Evolutionary conservation across 2,329 filamentous ascomycete species (phyloP).

Genomic region (Ceratocystiopsis brevicomis): DNA sequence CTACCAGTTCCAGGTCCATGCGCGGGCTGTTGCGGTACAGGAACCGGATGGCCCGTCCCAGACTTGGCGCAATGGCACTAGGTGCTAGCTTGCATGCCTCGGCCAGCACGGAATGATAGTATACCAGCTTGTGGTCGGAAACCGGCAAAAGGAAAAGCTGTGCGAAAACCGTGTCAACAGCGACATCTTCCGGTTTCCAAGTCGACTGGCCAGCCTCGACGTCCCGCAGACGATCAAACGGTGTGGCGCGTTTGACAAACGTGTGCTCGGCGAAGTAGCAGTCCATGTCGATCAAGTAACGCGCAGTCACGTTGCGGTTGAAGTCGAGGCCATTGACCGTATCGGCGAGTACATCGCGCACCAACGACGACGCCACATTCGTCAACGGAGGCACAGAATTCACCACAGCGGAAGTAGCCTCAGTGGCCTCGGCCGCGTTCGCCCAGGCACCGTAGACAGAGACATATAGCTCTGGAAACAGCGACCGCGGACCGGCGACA

Average conservation of each 20-base stretch:
- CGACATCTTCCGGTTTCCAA: conserved; percentile 96
- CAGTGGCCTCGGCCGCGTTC: conserved; percentile 1
- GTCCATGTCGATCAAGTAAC: conserved; percentile 82
- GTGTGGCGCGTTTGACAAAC: conserved; percentile 83
- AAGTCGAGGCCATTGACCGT: conserved; percentile 89
- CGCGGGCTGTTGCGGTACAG: conserved; percentile 66
- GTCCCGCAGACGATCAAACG: conserved; percentile 72
- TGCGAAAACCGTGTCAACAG: conserved; percentile 93
- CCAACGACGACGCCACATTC: conserved; percentile 60
- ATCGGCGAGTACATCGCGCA: conserved; percentile 73
- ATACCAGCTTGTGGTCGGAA: conserved; percentile 85
- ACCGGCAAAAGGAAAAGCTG: conserved; percentile 76
- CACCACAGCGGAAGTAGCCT: conserved; percentile 16
- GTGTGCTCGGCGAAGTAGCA: conserved; percentile 81
- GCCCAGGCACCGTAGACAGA: conserved; percentile 48
- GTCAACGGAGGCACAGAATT: conserved; percentile 68
- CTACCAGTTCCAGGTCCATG: conserved; percentile 71
- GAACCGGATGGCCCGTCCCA: conserved; percentile 82
- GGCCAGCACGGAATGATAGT: conserved; percentile 88
- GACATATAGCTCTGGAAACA: conserved; percentile 87
- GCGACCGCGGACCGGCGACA: conserved; percentile 49
- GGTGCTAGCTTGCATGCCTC: conserved; percentile 93
- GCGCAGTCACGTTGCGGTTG: conserved; percentile 73
- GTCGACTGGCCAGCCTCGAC: conserved; percentile 47
- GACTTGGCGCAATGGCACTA: conserved; percentile 82